These are phyloP conservation scores for Combretum micranthum DNA, from an alignment of 345 rosid species.

Conservation along the genomic window DNA sequence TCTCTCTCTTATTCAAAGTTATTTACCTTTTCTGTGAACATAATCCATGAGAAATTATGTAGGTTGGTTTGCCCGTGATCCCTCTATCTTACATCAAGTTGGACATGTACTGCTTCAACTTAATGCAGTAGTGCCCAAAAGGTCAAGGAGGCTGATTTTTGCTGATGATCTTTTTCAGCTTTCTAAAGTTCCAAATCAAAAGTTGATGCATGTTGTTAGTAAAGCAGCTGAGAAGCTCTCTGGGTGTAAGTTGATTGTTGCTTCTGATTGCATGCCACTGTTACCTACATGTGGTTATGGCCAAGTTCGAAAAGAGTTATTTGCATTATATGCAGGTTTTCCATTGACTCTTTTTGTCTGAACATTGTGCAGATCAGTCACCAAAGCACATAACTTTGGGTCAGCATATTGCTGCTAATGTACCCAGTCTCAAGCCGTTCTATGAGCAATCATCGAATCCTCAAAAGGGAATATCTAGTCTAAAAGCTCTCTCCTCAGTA, in stretches of 20 bases:
- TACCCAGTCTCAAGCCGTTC: slow-evolving; percentile 62
- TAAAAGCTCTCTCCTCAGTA: slow-evolving; percentile 69
- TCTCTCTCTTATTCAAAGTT: slow-evolving; percentile 4
- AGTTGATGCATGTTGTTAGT: slow-evolving; percentile 52
- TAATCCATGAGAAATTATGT: slow-evolving; percentile 9
- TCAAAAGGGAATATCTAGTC: slow-evolving; percentile 39
- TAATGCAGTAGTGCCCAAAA: slow-evolving; percentile 51
- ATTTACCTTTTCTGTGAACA: slow-evolving; percentile 8
- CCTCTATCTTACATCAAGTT: slow-evolving; percentile 60
- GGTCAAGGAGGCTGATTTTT: slow-evolving; percentile 50
- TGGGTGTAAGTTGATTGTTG: slow-evolving; percentile 68
- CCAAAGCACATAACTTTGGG: slow-evolving; percentile 59
- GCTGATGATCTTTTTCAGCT: slow-evolving; percentile 91
- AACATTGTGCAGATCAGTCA: slow-evolving; percentile 52
- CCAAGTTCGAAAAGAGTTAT: not conserved
- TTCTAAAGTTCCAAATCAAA: slow-evolving; percentile 68
- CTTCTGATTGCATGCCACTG: not conserved
- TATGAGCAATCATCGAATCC: slow-evolving; percentile 34
- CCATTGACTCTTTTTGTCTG: not conserved
- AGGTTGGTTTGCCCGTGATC: slow-evolving; percentile 89
- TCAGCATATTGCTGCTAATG: slow-evolving; percentile 57
- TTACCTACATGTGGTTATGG: not conserved
- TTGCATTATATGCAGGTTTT: not conserved
- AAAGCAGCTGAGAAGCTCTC: slow-evolving; percentile 68
- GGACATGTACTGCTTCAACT: slow-evolving; percentile 67